Evolutionary conservation across 805 yeast species (phyloP).

Genomic region (Sugiyamaella marilandica): DNA sequence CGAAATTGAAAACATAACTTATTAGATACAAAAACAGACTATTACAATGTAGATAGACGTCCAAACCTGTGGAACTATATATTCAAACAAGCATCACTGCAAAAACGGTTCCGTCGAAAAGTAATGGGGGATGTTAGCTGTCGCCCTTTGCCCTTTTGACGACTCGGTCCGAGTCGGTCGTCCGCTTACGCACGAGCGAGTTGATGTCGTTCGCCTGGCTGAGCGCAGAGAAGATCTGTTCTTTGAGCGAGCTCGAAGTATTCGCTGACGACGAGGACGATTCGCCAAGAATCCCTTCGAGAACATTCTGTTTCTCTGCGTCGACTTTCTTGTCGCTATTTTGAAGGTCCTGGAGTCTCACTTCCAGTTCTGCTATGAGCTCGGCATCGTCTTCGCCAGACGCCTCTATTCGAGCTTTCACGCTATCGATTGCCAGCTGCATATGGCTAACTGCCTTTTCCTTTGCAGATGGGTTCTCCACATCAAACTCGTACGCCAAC

Average conservation of each 20-base stretch:
- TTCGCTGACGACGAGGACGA: constrained; percentile 5
- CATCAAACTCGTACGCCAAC: constrained; percentile 66
- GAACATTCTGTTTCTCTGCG: constrained; percentile 14
- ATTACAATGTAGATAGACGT: not conserved
- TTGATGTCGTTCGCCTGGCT: constrained; percentile 29
- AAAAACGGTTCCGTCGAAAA: too few relatives aligned
- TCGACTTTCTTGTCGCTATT: constrained; percentile 9
- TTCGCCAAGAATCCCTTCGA: constrained; percentile 23
- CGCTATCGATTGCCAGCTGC: constrained; percentile 48
- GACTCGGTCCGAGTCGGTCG: not conserved
- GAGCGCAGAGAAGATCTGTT: constrained; percentile 14
- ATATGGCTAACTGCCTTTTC: constrained; percentile 52
- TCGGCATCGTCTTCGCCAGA: constrained; percentile 38
- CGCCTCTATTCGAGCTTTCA: constrained; percentile 37
- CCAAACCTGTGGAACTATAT: not conserved
- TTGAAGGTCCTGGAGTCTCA: constrained; percentile 26
- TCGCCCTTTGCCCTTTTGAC: not conserved
- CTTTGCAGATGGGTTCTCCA: constrained; percentile 46
- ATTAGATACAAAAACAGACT: not conserved
- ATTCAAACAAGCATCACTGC: too few relatives aligned
- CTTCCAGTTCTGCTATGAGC: constrained; percentile 31
- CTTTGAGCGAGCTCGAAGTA: constrained; percentile 6
- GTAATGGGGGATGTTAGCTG: too few relatives aligned
- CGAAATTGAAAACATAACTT: not conserved
- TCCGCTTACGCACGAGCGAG: constrained; percentile 25